A percentile compares a stretch with the other conserved stretches of the same genome.
phyloP scores from a whole-genome alignment of 1,284 basidiomycete species.

The Puccinia hordei region DNA sequence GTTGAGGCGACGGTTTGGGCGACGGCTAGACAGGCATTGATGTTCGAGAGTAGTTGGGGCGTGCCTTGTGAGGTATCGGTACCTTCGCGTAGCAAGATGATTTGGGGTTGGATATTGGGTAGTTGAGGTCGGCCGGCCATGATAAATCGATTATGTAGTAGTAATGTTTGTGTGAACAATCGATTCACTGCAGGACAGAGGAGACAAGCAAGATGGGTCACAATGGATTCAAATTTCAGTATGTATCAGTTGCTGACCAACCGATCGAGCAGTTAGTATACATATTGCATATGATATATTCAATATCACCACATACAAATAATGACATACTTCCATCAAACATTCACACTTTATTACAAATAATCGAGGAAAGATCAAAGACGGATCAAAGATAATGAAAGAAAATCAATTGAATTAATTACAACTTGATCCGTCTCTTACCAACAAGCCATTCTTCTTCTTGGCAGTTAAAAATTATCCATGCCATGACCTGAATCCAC shows the following conservation, averaged over 20 bases:
- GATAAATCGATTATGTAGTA: not conserved
- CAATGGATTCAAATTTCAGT: not conserved
- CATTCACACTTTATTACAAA: too few relatives aligned
- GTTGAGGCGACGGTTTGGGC: conserved; percentile 87
- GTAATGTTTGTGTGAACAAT: too few relatives aligned
- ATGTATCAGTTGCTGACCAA: not conserved
- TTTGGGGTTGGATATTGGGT: conserved; percentile 52
- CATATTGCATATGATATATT: conserved; percentile 6
- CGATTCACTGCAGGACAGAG: too few relatives aligned
- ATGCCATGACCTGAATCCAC: too few relatives aligned
- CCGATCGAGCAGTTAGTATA: not conserved
- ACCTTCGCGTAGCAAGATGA: conserved; percentile 67
- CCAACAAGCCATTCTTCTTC: too few relatives aligned
- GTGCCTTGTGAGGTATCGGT: conserved; percentile 96
- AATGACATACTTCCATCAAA: too few relatives aligned
- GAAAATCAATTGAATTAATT: too few relatives aligned
- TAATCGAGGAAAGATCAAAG: too few relatives aligned
- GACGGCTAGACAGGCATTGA: conserved; percentile 89
- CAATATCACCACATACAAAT: not conserved
- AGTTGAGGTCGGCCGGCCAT: conserved; percentile 46
- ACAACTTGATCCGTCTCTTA: too few relatives aligned
- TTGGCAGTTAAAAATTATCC: too few relatives aligned
- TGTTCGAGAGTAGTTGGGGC: conserved; percentile 90
- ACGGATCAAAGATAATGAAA: too few relatives aligned
- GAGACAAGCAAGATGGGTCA: not conserved